Conservation (phyloP, 306 rosid species). For the Quercus dentata region DNA sequence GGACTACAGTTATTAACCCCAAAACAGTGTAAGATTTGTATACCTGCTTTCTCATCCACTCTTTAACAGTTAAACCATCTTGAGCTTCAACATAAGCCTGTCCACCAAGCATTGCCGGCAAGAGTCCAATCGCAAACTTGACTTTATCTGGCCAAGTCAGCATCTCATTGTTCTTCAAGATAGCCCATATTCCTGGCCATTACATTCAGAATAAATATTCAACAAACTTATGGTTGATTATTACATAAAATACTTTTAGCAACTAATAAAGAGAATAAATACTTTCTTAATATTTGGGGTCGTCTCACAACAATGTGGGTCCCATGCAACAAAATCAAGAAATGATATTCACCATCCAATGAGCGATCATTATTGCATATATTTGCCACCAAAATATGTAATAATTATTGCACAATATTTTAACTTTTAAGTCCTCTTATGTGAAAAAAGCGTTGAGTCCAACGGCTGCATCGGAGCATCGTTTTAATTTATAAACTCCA, state of each 20-base stretch:
- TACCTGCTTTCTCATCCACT: conserved; percentile 97
- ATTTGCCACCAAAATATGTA: neutral
- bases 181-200: conserved; percentile 88
- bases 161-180: conserved; percentile 94
- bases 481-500: neutral
- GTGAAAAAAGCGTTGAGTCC: neutral
- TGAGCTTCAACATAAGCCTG: conserved; percentile 95
- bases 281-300: neutral
- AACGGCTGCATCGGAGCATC: too few species aligned
- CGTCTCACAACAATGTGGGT: neutral
- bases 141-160: conserved; percentile 97
- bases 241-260: neutral
- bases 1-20: too few species aligned
- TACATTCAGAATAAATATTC: conserved; percentile 18
- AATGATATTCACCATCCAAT: too few species aligned
- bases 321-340: too few species aligned
- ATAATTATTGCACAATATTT: neutral
- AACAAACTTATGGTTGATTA: neutral
- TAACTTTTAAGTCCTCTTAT: neutral
- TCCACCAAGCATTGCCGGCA: conserved; percentile 97
- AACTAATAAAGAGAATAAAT: neutral
- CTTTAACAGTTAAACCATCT: conserved; percentile 76
- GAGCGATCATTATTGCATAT: neutral
- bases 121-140: conserved; percentile 91
- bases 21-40: neutral